These are phyloP conservation scores for Leptographium wingfieldii DNA, from an alignment of 2,329 filamentous ascomycete genomes.

Conservation along the genomic window DNA sequence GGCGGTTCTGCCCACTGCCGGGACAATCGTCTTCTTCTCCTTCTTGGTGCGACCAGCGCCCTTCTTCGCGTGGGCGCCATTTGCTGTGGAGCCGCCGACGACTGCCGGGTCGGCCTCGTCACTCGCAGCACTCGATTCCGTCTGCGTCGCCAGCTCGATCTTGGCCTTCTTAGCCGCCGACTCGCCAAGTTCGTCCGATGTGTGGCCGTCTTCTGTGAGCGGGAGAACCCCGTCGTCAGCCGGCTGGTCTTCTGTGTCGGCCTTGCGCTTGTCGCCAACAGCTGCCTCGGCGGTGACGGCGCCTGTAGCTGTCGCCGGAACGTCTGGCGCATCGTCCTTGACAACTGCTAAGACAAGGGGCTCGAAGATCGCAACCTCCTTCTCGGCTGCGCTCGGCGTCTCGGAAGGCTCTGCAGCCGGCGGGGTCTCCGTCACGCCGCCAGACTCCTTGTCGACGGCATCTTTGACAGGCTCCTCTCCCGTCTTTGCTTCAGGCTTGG, in stretches of 20 bases:
- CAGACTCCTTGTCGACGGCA: not conserved
- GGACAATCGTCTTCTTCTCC: slow-evolving; percentile 16
- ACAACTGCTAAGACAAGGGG: not conserved
- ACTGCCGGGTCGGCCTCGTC: not conserved
- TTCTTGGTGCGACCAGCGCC: slow-evolving; percentile 10
- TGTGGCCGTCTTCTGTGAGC: not conserved
- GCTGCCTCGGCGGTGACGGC: not conserved
- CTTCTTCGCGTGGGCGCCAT: slow-evolving; percentile 12
- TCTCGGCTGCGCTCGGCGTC: not conserved
- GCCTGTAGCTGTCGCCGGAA: not conserved
- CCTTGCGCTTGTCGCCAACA: slow-evolving; percentile 16
- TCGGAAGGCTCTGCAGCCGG: not conserved
- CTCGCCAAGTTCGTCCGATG: not conserved
- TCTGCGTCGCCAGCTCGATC: not conserved
- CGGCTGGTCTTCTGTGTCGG: slow-evolving; percentile 6
- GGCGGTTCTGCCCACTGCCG: slow-evolving; percentile 21
- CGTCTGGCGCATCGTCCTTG: not conserved
- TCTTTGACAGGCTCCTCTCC: not conserved
- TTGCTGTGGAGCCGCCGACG: not conserved
- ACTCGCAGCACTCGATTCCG: not conserved
- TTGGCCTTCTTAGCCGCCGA: slow-evolving; percentile 10
- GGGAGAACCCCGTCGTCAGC: slow-evolving; percentile 1
- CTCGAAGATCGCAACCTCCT: not conserved
- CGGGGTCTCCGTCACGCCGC: not conserved
- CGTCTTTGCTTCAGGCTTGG: not conserved